phyloP scores from a whole-genome alignment of 1,284 basidiomycete genomes.

The Marasmius fiardii region DNA sequence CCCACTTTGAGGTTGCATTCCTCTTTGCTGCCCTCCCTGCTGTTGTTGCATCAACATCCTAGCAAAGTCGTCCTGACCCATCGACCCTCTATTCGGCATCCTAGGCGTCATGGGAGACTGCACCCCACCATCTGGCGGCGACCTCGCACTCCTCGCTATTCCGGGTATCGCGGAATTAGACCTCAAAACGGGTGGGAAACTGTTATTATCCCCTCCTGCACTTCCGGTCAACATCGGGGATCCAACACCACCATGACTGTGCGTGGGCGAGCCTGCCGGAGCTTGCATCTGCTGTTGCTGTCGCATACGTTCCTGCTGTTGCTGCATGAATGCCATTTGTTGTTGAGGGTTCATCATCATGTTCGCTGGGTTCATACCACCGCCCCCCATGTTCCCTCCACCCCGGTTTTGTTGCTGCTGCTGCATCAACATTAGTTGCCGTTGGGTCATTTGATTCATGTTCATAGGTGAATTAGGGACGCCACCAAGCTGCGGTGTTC shows the following conservation, averaged over 20 bases:
- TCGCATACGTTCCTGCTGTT: conserved; percentile 30
- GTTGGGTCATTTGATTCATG: conserved; percentile 25
- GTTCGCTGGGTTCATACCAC: conserved; percentile 7
- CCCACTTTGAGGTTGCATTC: conserved; percentile 6
- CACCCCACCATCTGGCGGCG: conserved; percentile 51
- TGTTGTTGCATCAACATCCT: conserved; percentile 36
- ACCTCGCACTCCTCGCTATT: conserved; percentile 66
- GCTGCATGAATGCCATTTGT: conserved; percentile 25
- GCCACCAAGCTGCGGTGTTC: conserved; percentile 20
- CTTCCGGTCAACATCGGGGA: conserved; percentile 21
- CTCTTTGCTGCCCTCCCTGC: conserved; percentile 18
- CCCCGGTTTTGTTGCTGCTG: conserved; percentile 14
- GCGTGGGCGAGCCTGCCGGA: conserved; percentile 34
- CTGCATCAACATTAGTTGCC: conserved; percentile 25
- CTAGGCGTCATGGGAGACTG: conserved; percentile 59
- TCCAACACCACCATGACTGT: conserved; percentile 15
- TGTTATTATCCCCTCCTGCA: conserved; percentile 21
- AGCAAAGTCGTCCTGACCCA: conserved; percentile 50
- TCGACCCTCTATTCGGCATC: conserved; percentile 27
- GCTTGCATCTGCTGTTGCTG: conserved; percentile 28
- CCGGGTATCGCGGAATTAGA: conserved; percentile 63
- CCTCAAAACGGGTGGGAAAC: conserved; percentile 38
- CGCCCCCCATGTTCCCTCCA: neutral
- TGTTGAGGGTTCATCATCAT: conserved; percentile 17
- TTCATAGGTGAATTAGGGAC: conserved; percentile 21